Percentiles rank a stretch among this genome's conserved stretches.
Evolutionary conservation across 2,329 filamentous ascomycete genomes (phyloP).

Genomic region (Verticillium zaregamsianum): DNA sequence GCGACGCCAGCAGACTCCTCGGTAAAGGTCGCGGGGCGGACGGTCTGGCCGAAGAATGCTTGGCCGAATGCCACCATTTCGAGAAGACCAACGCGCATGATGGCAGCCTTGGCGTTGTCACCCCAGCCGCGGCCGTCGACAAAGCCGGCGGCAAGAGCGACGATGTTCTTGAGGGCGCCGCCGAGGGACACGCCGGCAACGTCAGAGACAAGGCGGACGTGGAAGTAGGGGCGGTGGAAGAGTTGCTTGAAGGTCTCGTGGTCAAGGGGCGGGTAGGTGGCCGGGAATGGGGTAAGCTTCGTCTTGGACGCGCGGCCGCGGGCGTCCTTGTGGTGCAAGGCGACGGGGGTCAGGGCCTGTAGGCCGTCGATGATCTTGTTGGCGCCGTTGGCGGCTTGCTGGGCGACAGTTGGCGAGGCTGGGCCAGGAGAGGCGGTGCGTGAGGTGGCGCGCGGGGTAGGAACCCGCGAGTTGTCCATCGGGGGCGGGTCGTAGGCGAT

Average conservation of each 20-base stretch:
- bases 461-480: constrained; percentile 73
- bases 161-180: constrained; percentile 94
- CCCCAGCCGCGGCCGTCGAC: constrained; percentile 96
- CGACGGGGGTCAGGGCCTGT: constrained; percentile 33
- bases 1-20: constrained; percentile 94
- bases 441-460: constrained; percentile 51
- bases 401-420: constrained; percentile 41
- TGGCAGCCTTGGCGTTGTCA: constrained; percentile 96
- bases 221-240: constrained; percentile 96
- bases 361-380: constrained; percentile 32
- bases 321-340: constrained; percentile 64
- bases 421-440: constrained; percentile 43
- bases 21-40: constrained; percentile 84
- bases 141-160: constrained; percentile 90
- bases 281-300: constrained; percentile 70
- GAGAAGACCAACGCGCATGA: constrained; percentile 92
- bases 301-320: constrained; percentile 64
- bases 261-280: constrained; percentile 81
- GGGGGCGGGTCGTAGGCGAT: constrained; percentile 91
- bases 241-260: constrained; percentile 78
- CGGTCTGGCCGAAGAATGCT: constrained; percentile 82
- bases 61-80: constrained; percentile 97
- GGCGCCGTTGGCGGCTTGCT: constrained; percentile 49
- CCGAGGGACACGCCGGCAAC: constrained; percentile 96
- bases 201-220: constrained; percentile 88